Evolutionary conservation across 2,329 filamentous ascomycete genomes (phyloP).

Genomic region (Capronia coronata): DNA sequence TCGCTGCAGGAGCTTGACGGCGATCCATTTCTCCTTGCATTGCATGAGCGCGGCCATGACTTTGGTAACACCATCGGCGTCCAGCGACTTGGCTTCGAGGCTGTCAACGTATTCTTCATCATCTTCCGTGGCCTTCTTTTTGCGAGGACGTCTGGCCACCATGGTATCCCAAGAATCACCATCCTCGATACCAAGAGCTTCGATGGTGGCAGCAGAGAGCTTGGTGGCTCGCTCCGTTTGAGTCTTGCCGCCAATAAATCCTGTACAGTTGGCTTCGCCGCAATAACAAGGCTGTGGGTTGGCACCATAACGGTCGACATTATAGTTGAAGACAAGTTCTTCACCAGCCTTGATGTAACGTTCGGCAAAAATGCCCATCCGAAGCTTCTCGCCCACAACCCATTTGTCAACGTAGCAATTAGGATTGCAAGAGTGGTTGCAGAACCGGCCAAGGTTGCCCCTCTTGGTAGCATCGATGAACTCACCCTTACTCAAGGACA

Average conservation of each 20-base stretch:
- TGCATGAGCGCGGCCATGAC: conserved; percentile 96
- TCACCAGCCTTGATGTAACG: conserved; percentile 80
- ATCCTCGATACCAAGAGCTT: conserved; percentile 92
- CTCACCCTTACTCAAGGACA: conserved; percentile 93
- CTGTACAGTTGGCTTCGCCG: conserved; percentile 86
- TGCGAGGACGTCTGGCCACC: conserved; percentile 81
- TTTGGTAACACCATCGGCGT: conserved; percentile 79
- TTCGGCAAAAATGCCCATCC: conserved; percentile 97
- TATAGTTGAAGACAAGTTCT: conserved; percentile 98
- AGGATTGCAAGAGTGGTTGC: conserved; percentile 97
- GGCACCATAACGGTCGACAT: conserved; percentile 94
- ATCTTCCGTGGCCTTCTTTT: conserved; percentile 89
- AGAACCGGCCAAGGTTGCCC: conserved; percentile 92
- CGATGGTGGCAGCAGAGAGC: conserved; percentile 78
- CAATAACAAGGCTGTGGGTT: conserved; percentile 97
- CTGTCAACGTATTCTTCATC: conserved; percentile 94
- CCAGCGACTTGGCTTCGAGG: conserved; percentile 69
- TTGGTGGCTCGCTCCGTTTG: conserved; percentile 95
- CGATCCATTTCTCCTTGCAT: conserved; percentile 99
- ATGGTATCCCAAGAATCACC: conserved; percentile 76
- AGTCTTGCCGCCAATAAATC: conserved; percentile 94
- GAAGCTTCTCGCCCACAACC: conserved; percentile 93
- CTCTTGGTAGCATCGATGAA: conserved; percentile 97
- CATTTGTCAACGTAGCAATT: conserved; percentile 99
- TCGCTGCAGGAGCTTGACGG: conserved; percentile 83